Conservation (phyloP, 192 early-diverging fungal genomes). For the Coemansia sp. region DNA sequence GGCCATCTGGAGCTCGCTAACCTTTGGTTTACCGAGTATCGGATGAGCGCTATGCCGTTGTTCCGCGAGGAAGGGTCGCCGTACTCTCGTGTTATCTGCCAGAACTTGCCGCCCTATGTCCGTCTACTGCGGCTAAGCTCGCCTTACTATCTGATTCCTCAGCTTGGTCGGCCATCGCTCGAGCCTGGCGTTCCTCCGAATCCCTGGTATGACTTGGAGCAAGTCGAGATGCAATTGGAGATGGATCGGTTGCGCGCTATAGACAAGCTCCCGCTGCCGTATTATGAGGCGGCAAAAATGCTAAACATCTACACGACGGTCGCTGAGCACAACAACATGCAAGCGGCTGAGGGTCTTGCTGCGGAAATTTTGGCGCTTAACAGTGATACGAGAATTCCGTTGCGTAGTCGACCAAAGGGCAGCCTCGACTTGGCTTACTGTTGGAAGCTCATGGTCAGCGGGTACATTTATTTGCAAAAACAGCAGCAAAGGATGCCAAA, state of each 20-base stretch:
- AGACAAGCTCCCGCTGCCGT: slow-evolving; percentile 46
- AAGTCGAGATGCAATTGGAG: slow-evolving; percentile 46
- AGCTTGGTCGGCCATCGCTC: slow-evolving; percentile 2
- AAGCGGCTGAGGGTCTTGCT: slow-evolving; percentile 29
- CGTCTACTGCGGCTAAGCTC: slow-evolving; percentile 26
- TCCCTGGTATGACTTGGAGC: slow-evolving; percentile 35
- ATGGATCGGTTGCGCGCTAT: slow-evolving; percentile 48
- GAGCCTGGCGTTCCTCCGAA: background rate
- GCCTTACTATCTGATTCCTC: slow-evolving; percentile 40
- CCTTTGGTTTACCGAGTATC: slow-evolving; percentile 51
- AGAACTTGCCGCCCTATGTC: slow-evolving; percentile 16
- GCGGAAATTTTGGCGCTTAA: slow-evolving; percentile 31
- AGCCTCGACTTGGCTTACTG: slow-evolving; percentile 19
- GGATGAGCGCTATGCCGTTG: slow-evolving; percentile 52
- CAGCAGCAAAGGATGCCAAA: slow-evolving; percentile 5
- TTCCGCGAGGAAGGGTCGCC: slow-evolving; percentile 47
- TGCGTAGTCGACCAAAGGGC: slow-evolving; percentile 22
- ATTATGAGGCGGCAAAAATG: slow-evolving; percentile 32
- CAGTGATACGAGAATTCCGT: slow-evolving; percentile 22
- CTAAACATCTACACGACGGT: slow-evolving; percentile 39
- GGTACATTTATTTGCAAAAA: slow-evolving; percentile 22
- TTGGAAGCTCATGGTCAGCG: slow-evolving; percentile 43
- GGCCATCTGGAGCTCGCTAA: slow-evolving; percentile 29
- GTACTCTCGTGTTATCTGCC: slow-evolving; percentile 27
- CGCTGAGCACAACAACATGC: slow-evolving; percentile 49